Conservation (phyloP, 345 rosid species). For the Populus ilicifolia region DNA sequence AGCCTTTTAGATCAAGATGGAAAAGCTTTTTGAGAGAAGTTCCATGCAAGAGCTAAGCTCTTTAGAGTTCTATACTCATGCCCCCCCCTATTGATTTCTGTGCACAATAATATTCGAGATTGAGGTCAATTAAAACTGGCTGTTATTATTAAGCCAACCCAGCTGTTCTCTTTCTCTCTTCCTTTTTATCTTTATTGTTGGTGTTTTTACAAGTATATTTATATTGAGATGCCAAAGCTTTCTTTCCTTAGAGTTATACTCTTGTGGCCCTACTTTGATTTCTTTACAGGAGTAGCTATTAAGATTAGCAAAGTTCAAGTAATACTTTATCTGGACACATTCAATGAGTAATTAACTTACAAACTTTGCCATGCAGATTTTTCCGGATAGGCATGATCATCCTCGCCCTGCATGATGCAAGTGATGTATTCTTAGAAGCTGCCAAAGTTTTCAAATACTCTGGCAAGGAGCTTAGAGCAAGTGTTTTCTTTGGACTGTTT, state of each 20-base stretch:
- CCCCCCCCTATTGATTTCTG: not conserved
- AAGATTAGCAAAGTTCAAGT: not conserved
- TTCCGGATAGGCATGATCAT: constrained; percentile 76
- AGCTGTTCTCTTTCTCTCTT: not conserved
- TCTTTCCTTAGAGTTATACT: not conserved
- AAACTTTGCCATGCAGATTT: constrained; percentile 42
- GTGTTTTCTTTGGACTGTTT: constrained; percentile 85
- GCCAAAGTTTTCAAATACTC: constrained; percentile 92
- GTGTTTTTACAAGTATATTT: not conserved
- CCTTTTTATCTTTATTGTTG: not conserved
- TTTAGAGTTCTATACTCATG: not conserved
- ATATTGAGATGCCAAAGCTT: not conserved
- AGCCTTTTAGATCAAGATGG: not conserved
- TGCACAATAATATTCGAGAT: not conserved
- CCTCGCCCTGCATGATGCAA: constrained; percentile 89
- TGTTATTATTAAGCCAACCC: not conserved
- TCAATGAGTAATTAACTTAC: not conserved
- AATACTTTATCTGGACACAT: not conserved
- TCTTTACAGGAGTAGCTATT: not conserved
- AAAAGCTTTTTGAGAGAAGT: not conserved
- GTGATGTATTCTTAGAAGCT: constrained; percentile 85
- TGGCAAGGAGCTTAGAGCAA: constrained; percentile 80
- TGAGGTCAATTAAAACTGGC: not conserved
- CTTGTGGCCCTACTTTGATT: not conserved
- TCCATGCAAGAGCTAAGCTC: not conserved